Evolutionary conservation across 495 filamentous ascomycete species (phyloP).

Genomic region (Cudoniella acicularis): DNA sequence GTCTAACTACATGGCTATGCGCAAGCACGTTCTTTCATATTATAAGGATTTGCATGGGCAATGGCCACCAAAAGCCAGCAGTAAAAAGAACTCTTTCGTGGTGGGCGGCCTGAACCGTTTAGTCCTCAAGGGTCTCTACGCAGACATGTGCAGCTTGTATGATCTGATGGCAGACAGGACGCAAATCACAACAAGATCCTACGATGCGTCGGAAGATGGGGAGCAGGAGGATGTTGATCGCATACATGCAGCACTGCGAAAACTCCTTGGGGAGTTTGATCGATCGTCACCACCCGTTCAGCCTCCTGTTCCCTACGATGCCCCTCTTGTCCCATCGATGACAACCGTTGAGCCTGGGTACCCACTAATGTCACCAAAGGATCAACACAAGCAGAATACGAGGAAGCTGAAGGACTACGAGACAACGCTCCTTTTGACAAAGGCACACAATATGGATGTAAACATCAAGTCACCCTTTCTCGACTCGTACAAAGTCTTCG

Average conservation of each 20-base stretch:
- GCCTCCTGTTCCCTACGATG: conserved; percentile 88
- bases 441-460: conserved; percentile 71
- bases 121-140: conserved; percentile 77
- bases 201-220: conserved; percentile 45
- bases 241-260: conserved; percentile 57
- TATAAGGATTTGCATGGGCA: conserved; percentile 82
- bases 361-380: conserved; percentile 61
- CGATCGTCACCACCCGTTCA: conserved; percentile 81
- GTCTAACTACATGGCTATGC: conserved; percentile 64
- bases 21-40: conserved; percentile 69
- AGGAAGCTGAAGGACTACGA: conserved; percentile 75
- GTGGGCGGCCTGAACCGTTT: conserved; percentile 81
- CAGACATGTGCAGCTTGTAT: conserved; percentile 82
- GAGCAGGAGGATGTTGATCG: conserved; percentile 31
- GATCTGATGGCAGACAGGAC: conserved; percentile 81
- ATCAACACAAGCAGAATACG: conserved; percentile 58
- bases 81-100: conserved; percentile 88
- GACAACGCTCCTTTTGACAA: conserved; percentile 64
- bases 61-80: conserved; percentile 89
- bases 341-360: conserved; percentile 56
- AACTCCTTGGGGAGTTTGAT: conserved; percentile 81
- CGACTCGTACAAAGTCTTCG: conserved; percentile 76
- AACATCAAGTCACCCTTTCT: conserved; percentile 63
- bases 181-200: conserved; percentile 49
- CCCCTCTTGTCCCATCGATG: conserved; percentile 71